phyloP scores from a whole-genome alignment of 1,284 basidiomycete genomes.

The Sphagnurus paluster region DNA sequence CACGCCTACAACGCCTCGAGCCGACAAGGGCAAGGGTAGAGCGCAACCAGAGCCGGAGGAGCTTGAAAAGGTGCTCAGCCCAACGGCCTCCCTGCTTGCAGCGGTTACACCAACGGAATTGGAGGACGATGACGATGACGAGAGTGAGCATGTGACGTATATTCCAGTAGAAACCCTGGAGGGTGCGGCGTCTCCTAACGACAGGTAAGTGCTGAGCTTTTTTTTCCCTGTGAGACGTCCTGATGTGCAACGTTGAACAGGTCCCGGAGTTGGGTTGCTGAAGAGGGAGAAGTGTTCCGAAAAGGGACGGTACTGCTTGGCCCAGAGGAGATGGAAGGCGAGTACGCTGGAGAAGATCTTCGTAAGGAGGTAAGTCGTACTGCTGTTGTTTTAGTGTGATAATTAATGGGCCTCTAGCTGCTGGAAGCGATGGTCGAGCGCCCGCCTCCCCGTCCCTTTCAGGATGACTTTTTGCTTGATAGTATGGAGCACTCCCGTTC shows the following conservation, averaged over 20 bases:
- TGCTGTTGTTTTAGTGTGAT: background rate
- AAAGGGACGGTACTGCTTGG: slow-evolving; percentile 81
- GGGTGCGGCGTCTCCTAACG: slow-evolving; percentile 51
- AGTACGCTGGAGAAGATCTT: slow-evolving; percentile 82
- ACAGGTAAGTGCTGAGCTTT: slow-evolving; percentile 48
- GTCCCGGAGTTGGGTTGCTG: slow-evolving; percentile 78
- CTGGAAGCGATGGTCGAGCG: slow-evolving; percentile 65
- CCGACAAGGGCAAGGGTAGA: slow-evolving; percentile 75
- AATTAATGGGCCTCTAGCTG: slow-evolving; percentile 29
- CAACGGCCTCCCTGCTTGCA: slow-evolving; percentile 63
- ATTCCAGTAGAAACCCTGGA: slow-evolving; percentile 33
- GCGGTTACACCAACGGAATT: slow-evolving; percentile 20
- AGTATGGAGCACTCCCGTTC: slow-evolving; percentile 16
- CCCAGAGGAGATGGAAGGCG: slow-evolving; percentile 83
- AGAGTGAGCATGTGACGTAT: slow-evolving; percentile 37
- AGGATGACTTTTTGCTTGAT: slow-evolving; percentile 52
- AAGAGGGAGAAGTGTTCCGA: slow-evolving; percentile 91
- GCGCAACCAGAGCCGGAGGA: slow-evolving; percentile 68
- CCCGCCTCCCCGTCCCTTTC: slow-evolving; percentile 54
- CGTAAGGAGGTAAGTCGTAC: slow-evolving; percentile 70
- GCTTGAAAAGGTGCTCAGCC: slow-evolving; percentile 69
- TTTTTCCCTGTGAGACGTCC: background rate
- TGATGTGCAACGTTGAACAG: slow-evolving; percentile 32
- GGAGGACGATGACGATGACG: slow-evolving; percentile 61
- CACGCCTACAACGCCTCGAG: slow-evolving; percentile 54